Conservation (phyloP, 2,329 filamentous ascomycete species). For the Penicillium verrucosum region DNA sequence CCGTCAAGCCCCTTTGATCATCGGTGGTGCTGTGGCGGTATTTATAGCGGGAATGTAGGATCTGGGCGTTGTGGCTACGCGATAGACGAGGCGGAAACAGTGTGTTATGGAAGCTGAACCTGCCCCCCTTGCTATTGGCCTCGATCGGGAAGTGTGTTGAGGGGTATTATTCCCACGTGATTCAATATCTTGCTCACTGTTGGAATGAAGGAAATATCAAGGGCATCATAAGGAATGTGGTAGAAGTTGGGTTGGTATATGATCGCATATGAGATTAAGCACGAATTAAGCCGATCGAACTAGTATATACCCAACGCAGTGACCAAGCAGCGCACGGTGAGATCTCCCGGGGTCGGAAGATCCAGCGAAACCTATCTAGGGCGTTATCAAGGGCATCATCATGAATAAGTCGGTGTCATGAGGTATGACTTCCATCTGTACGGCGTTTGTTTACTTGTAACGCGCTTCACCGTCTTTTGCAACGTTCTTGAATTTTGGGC, state of each 20-base stretch:
- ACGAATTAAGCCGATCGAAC: not conserved
- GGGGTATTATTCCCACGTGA: not conserved
- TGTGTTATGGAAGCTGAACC: not conserved
- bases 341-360: not conserved
- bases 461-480: constrained; percentile 25
- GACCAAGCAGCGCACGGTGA: not conserved
- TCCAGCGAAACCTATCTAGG: not conserved
- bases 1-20: constrained; percentile 1
- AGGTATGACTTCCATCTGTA: not conserved
- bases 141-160: not conserved
- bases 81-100: not conserved
- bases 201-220: not conserved
- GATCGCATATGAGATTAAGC: not conserved
- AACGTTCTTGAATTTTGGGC: constrained; percentile 7
- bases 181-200: constrained; percentile 3
- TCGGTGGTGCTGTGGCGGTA: constrained; percentile 3
- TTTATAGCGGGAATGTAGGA: not conserved
- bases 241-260: not conserved
- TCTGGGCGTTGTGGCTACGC: not conserved
- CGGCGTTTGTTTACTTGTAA: constrained; percentile 13
- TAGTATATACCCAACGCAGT: not conserved
- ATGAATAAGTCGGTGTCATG: constrained; percentile 3
- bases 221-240: not conserved
- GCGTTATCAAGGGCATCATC: not conserved
- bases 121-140: not conserved